Evolutionary conservation across 306 rosid species (phyloP), one percentile per base, ranked within the genome.

Genomic region (Casuarina glauca): DNA sequence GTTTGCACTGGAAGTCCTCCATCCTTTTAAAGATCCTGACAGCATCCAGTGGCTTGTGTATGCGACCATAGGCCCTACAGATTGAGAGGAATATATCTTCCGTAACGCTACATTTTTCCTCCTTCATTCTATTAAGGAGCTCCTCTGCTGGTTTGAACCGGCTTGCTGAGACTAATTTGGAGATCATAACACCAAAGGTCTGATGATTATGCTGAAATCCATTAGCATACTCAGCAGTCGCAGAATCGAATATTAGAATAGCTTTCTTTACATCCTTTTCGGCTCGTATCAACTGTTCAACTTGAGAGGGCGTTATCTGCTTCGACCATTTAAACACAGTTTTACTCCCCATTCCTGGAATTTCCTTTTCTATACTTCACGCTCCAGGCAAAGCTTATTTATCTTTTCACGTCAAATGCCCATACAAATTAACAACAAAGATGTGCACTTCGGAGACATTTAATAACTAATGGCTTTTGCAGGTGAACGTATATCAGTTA

Each of bases 141-240:
- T 84, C 87, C 84, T 92, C 95, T 0, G 97, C 97, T 35, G 85
- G 79, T 76, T 97, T 81, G 70, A 92, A 91, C 86, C 86, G 95
- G 68, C 91, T 95, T 42, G 79, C 90, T 46, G 97, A 85, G 39
- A 91, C 88, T 51, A 89, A 78, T 79, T 76, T 88, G 48, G 85
- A 85, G 72, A 95, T 85, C 88, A 91, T 82, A 78, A 85, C 64
- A 70, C 91, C 82, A 81, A 91, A 92, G 16, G 98, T 95, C 36
- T 39, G 77, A 57, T 84, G 88, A 80, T 92, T 97, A 64, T 94
- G 97, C 67, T 90, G 86, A 71, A 90, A 94, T 39, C 97, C 98
- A 69, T 92, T 94, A 48, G 66, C 52, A 54, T 92, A 94, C 74
- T 90, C 98, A 2, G 92, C 90, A 35, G 97, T 92, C 9, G 97